A percentile compares a stretch with the other conserved stretches of the same genome.
Conservation (phyloP, 2,329 filamentous ascomycete genomes). For the Lizonia empirigonia region DNA sequence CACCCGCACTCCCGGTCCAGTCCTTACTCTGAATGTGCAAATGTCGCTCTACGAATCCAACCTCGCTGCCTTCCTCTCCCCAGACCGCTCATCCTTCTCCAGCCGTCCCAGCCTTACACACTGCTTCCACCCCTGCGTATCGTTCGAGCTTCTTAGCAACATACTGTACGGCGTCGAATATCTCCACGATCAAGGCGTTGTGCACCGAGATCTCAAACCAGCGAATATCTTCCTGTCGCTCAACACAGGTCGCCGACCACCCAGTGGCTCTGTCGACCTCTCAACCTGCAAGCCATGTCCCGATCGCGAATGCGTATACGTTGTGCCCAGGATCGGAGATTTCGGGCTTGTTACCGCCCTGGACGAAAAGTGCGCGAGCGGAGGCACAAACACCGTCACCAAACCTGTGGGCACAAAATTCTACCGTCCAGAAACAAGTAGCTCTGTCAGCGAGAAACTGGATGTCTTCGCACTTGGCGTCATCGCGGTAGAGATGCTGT, state of each 20-base stretch:
- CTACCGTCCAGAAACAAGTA: slow-evolving; percentile 58
- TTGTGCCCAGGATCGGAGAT: slow-evolving; percentile 69
- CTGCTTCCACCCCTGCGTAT: slow-evolving; percentile 66
- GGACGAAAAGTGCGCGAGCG: slow-evolving; percentile 42
- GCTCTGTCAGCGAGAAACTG: slow-evolving; percentile 55
- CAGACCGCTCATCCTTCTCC: slow-evolving; percentile 19
- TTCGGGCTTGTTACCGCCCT: slow-evolving; percentile 69
- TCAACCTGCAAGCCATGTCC: slow-evolving; percentile 55
- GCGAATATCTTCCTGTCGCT: slow-evolving; percentile 69
- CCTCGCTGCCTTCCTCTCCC: slow-evolving; percentile 62
- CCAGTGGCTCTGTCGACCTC: slow-evolving; percentile 55
- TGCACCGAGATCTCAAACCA: slow-evolving; percentile 72
- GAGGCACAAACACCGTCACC: slow-evolving; percentile 18
- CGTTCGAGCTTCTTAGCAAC: slow-evolving; percentile 62
- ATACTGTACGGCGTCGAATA: slow-evolving; percentile 69
- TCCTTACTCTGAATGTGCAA: slow-evolving; percentile 67
- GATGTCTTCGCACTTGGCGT: slow-evolving; percentile 68
- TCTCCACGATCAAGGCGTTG: slow-evolving; percentile 64
- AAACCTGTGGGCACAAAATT: slow-evolving; percentile 66
- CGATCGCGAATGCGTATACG: slow-evolving; percentile 45
- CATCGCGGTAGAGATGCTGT: slow-evolving; percentile 66
- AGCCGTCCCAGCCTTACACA: slow-evolving; percentile 51
- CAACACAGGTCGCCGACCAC: slow-evolving; percentile 41
- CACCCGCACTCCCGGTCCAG: slow-evolving; percentile 28
- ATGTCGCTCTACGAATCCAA: slow-evolving; percentile 70